Conservation (phyloP, 192 early-diverging fungal genomes). For the Obelidium mucronatum region DNA sequence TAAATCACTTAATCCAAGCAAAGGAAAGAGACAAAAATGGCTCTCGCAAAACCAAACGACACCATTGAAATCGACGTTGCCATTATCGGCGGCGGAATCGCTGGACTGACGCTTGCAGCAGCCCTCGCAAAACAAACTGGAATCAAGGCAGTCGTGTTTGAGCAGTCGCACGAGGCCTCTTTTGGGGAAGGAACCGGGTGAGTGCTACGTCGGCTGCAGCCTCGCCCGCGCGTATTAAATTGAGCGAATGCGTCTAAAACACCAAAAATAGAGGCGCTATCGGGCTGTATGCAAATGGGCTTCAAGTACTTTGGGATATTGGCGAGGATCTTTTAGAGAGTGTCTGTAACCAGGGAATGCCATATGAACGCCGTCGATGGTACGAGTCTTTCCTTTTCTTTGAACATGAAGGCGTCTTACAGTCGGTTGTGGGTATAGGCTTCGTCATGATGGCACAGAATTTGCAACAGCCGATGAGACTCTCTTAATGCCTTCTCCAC, state of each 20-base stretch:
- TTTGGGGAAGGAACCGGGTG: conserved; percentile 10
- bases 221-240: no score
- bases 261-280: conserved; percentile 17
- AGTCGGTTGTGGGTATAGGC: conserved; percentile 43
- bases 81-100: conserved; percentile 53
- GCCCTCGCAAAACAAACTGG: conserved; percentile 39
- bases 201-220: background rate
- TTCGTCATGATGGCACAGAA: conserved; percentile 52
- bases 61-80: conserved; percentile 26
- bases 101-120: conserved; percentile 46
- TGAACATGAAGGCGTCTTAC: background rate
- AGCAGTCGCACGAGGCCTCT: conserved; percentile 19
- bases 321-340: conserved; percentile 28
- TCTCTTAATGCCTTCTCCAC: conserved; percentile 17
- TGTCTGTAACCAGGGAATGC: conserved; percentile 27
- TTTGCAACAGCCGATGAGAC: conserved; percentile 47
- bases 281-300: conserved; percentile 51
- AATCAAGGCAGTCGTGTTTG: conserved; percentile 44
- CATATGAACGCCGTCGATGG: conserved; percentile 18
- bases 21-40: no score
- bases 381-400: background rate
- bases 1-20: no score
- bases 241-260: no score
- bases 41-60: no score
- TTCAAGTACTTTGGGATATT: conserved; percentile 48